Evolutionary conservation across 169 alveolate genomes (phyloP), one percentile per base, ranked within the genome.

Genomic region (Besnoitia besnoiti): DNA sequence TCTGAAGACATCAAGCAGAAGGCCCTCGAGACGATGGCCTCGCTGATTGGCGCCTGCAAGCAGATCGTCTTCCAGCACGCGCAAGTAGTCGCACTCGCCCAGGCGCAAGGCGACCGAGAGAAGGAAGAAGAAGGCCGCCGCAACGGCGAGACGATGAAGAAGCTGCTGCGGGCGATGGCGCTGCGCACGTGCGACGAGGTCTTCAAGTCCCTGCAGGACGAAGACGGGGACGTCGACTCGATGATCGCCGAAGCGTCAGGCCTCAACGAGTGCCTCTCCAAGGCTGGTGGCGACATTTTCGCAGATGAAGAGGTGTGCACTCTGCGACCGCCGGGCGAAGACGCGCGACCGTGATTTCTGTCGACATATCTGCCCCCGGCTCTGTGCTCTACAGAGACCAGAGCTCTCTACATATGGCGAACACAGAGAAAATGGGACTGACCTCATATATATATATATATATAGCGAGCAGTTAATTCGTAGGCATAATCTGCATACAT

Each of bases 1-100:
- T 94, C 98, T 21, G 96, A 95, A 67, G 98, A 96, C n/a, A 85
- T 97, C 80, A 96, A 95, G 90, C 95, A 96, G 92, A 95, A 91
- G 91, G 96, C 98, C 30, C 93, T 97, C 46, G 91, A 92, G 27
- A 97, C 98, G 12, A 91, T 97, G 94, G 97, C 98, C 49, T 92
- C 96, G n/a, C 93, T 97, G 84, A 96, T 97, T 46, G 96, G 93
- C n/a, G 35, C 80, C 24, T 46, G 90, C 62, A 12, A 14, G 40
- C 49, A 85, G 46, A 16, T 51, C 8, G 87, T 35, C 37, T n/a
- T 19, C 0, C 51, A 55, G 44, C 14, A 89, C 89, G 55, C 30
- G 12, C 39, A 0, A 5, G 16, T 27, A 10, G 79, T 24, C 27
- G 75, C 62, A 0, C 59, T 7, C 40, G 55, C 51, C 19, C 37